Conservation (phyloP, 257 asterid species). For the Solanum medicagineum region DNA sequence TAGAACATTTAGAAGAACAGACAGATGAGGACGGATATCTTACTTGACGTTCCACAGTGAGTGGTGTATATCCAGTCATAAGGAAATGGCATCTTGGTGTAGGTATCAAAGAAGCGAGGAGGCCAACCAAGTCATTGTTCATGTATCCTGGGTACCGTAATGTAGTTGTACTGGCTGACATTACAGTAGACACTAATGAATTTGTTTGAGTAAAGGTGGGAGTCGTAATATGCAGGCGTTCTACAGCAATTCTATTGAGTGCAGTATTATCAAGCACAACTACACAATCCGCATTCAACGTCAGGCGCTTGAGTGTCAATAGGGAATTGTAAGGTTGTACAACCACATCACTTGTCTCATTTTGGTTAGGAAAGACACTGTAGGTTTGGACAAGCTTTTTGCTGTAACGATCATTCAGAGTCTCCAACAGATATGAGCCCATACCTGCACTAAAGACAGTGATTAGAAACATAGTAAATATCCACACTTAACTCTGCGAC, state of each 20-base stretch:
- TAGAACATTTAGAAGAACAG: background rate
- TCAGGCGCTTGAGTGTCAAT: slow-evolving; percentile 83
- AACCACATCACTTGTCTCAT: slow-evolving; percentile 98
- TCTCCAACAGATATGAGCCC: slow-evolving; percentile 97
- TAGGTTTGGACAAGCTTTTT: slow-evolving; percentile 95
- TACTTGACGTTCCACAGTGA: slow-evolving; percentile 98
- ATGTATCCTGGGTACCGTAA: slow-evolving; percentile 96
- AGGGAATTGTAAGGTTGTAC: slow-evolving; percentile 98
- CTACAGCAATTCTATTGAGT: slow-evolving; percentile 94
- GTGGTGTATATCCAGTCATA: slow-evolving; percentile 98
- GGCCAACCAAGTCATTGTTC: slow-evolving; percentile 99
- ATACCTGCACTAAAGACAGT: slow-evolving; percentile 47
- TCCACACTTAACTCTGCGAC: background rate
- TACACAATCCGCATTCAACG: slow-evolving; percentile 95
- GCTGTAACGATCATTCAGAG: slow-evolving; percentile 94
- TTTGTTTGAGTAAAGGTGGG: slow-evolving; percentile 96
- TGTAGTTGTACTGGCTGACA: slow-evolving; percentile 99
- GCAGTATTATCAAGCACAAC: slow-evolving; percentile 99
- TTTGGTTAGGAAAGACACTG: slow-evolving; percentile 98
- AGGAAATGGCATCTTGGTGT: slow-evolving; percentile 99
- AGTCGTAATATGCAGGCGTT: slow-evolving; percentile 80
- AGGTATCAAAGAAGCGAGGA: slow-evolving; percentile 96
- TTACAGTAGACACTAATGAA: slow-evolving; percentile 94
- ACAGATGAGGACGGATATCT: slow-evolving; percentile 8
- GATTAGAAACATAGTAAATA: background rate